Base-by-base conservation (phyloP, 2,329 filamentous ascomycete species). In the Scedosporium dehoogii region DNA sequence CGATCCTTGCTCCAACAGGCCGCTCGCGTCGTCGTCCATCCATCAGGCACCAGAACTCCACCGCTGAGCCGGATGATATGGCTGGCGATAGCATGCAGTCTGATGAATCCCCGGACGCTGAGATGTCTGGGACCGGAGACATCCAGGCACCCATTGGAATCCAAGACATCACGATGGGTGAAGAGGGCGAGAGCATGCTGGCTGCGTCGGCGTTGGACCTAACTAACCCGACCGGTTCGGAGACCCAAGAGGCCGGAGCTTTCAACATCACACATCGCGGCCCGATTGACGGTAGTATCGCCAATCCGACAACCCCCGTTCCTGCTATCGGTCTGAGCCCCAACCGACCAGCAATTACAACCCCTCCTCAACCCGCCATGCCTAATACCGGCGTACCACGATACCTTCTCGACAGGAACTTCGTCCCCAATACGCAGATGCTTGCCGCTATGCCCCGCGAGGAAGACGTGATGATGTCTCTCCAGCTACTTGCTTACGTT, bases 401-500 rank as follows among this genome's bases (percentile, higher is more conserved):
- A 63, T 94, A 93, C 70, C 82, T 92, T 27, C 83, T 91, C 59
- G 89, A 96, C 68, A 87, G 89, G 44, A 85, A 85, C 57, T 75
- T 88, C 60, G 82, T 85, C 44, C 85, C 89, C 27, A 84, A 85
- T 69, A 84, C 88, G 16, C 87, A 88, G 67, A 87, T 96, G 68
- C 79, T 96, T 38, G 90, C 92, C 29, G 89, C 92, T 10, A 96
- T 97, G 89, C 94, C 94, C 9, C 86, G 94, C 59, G 94, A 99
- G 69, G 94, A 99, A 74, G 94, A 99, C 70, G 94, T 99, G 2
- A 81, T 99, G 66, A 97, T 99, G 93, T 97, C 94, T 5, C 82
- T 99, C 44, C 94, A 99, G 75, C 84, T 99, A 21, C 83, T 99
- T 56, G 94, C 94, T 16, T 99, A 99, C 73, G 93, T 99, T 63